Evolutionary conservation across 768 basidiomycete species (phyloP).

Genomic region (Kwoniella newhampshirensis): DNA sequence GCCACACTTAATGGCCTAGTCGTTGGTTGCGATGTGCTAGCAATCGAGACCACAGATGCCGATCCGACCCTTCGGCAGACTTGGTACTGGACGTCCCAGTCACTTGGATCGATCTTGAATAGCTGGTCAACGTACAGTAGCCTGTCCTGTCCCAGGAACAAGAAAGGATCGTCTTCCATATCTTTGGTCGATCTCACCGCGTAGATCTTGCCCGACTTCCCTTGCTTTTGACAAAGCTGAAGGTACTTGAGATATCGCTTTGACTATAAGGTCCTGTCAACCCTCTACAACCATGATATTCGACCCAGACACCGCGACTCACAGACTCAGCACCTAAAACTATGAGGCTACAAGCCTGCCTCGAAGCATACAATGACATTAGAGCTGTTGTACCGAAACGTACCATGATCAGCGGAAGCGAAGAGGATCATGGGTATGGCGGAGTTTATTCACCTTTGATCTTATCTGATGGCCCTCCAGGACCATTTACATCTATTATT

Average conservation of each 20-base stretch:
- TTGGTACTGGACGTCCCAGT: background rate
- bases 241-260: background rate
- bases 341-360: slow-evolving; percentile 13
- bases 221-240: background rate
- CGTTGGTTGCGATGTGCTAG: no score
- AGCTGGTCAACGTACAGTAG: slow-evolving; percentile 14
- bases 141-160: slow-evolving; percentile 14
- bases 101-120: slow-evolving; percentile 1
- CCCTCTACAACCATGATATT: background rate
- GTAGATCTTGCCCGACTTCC: slow-evolving; percentile 1
- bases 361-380: slow-evolving; percentile 9
- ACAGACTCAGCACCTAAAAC: slow-evolving; percentile 6
- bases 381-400: slow-evolving; percentile 10
- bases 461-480: slow-evolving; percentile 8
- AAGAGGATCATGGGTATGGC: no score
- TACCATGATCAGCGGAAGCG: no score
- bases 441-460: slow-evolving; percentile 14
- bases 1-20: background rate
- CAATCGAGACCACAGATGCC: no score
- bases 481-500: slow-evolving; percentile 18
- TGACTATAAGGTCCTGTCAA: background rate
- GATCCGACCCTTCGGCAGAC: no score
- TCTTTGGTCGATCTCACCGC: slow-evolving; percentile 10
- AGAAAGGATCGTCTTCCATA: slow-evolving; percentile 19
- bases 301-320: slow-evolving; percentile 1